phyloP scores from a whole-genome alignment of 306 rosid species.

The Pyrus pyrifolia region DNA sequence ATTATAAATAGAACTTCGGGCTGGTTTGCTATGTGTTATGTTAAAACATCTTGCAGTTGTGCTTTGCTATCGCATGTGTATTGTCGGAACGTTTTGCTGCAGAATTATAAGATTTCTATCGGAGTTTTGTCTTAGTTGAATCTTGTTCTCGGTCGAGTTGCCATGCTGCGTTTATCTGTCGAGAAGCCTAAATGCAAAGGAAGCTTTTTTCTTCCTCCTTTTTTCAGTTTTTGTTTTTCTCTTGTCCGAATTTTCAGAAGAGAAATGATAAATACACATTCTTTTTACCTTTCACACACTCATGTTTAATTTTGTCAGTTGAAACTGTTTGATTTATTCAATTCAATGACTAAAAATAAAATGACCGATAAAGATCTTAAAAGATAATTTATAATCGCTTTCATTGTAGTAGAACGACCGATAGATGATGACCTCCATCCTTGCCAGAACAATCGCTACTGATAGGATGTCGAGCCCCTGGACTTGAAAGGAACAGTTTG shows the following conservation, averaged over 20 bases:
- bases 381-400: too few relatives aligned
- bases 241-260: too few relatives aligned
- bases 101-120: neutral
- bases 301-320: too few relatives aligned
- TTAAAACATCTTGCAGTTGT: neutral
- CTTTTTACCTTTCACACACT: too few relatives aligned
- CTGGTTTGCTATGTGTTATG: neutral
- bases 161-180: neutral
- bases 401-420: too few relatives aligned
- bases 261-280: too few relatives aligned
- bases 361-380: too few relatives aligned
- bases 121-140: neutral
- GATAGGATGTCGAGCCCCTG: slow-evolving; percentile 55
- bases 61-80: neutral
- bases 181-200: neutral
- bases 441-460: slow-evolving; percentile 24
- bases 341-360: too few relatives aligned
- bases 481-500: slow-evolving; percentile 88
- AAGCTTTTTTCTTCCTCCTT: too few relatives aligned
- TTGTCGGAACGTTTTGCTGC: neutral
- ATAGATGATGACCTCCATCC: neutral
- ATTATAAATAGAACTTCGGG: neutral
- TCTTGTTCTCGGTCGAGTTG: neutral
- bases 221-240: too few relatives aligned
- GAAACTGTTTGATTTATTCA: too few relatives aligned